These are phyloP conservation scores for Calonectria honghensis DNA, from an alignment of 2,329 filamentous ascomycete genomes.

Conservation along the genomic window DNA sequence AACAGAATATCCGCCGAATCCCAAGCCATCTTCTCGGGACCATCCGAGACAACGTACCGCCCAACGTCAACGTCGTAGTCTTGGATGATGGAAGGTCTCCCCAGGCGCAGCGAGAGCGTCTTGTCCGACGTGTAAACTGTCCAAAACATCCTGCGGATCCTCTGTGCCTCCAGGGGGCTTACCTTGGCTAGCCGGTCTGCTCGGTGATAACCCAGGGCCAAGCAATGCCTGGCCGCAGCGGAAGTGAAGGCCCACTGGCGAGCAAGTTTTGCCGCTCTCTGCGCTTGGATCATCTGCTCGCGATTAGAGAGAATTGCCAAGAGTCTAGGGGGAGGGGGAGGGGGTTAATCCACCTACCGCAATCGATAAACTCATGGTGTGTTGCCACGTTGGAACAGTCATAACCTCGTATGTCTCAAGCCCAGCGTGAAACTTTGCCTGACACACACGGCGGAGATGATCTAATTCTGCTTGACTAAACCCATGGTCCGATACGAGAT, in stretches of 20 bases:
- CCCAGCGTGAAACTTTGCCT: background rate
- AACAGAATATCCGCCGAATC: background rate
- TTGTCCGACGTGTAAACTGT: background rate
- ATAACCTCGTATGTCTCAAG: slow-evolving; percentile 3
- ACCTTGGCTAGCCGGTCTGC: background rate
- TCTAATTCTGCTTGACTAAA: background rate
- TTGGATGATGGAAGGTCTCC: slow-evolving; percentile 11
- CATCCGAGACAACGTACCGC: background rate
- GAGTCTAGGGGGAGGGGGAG: background rate
- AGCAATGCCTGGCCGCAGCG: slow-evolving; percentile 3
- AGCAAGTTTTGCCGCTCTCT: background rate
- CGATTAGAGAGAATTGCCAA: background rate
- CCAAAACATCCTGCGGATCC: background rate
- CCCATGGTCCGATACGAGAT: background rate
- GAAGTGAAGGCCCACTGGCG: background rate
- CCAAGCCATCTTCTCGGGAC: background rate
- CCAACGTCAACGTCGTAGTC: slow-evolving; percentile 15
- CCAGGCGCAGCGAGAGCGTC: background rate
- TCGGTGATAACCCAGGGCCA: slow-evolving; percentile 4
- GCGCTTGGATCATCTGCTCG: background rate
- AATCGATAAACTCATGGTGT: background rate
- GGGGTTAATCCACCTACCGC: background rate
- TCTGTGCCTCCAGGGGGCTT: background rate
- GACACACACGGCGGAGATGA: background rate
- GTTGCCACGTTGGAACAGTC: background rate